These are phyloP conservation scores for Asterophora lycoperdoides DNA, from an alignment of 768 basidiomycete genomes.

Conservation along the genomic window DNA sequence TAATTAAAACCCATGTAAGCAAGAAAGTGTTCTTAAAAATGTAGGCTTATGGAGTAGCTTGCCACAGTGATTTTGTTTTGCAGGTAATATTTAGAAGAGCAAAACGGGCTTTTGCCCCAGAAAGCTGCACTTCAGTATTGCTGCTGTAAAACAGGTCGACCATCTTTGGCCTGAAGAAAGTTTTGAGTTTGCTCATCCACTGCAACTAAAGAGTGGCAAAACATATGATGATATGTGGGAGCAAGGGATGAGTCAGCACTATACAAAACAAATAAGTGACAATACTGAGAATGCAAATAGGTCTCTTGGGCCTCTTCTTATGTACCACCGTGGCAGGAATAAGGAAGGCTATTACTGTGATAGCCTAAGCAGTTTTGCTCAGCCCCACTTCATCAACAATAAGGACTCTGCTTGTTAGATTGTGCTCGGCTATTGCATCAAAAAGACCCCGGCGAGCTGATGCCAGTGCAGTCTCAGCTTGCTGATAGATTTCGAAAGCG, in stretches of 20 bases:
- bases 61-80: conserved; percentile 20
- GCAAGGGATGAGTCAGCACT: neutral
- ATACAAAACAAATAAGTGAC: neutral
- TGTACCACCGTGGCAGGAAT: conserved; percentile 8
- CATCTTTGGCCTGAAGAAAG: conserved; percentile 7
- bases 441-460: conserved; percentile 21
- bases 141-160: conserved; percentile 22
- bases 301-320: neutral
- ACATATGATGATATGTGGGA: conserved; percentile 20
- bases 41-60: conserved; percentile 21
- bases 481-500: neutral
- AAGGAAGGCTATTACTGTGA: conserved; percentile 18
- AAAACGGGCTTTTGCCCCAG: conserved; percentile 19
- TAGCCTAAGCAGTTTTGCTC: conserved; percentile 26
- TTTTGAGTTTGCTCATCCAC: conserved; percentile 18
- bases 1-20: conserved; percentile 6
- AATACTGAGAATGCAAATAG: conserved; percentile 5
- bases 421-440: conserved; percentile 1
- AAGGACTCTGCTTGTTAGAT: conserved; percentile 13
- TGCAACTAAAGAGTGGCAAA: conserved; percentile 19
- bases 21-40: neutral
- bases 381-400: conserved; percentile 29
- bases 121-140: conserved; percentile 10
- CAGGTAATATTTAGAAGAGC: conserved; percentile 6
- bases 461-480: conserved; percentile 22